Conservation (phyloP, 306 rosid genomes). For the Lathyrus aphaca region DNA sequence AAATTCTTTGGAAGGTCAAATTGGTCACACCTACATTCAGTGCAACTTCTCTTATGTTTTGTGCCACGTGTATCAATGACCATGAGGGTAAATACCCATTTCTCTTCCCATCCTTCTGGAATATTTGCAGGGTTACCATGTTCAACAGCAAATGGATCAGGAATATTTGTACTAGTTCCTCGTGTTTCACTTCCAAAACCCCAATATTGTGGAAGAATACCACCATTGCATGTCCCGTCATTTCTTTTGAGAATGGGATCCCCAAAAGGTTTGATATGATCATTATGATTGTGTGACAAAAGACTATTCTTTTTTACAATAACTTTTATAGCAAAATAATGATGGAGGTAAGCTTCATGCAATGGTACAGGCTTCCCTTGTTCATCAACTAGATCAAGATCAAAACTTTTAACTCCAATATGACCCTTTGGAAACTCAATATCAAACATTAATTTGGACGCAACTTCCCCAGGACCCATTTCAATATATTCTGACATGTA, state of each 20-base stretch:
- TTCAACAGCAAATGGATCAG: slow-evolving; percentile 13
- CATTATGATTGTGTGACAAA: not conserved
- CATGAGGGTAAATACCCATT: slow-evolving; percentile 3
- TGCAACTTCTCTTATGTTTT: too few relatives aligned
- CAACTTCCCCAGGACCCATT: not conserved
- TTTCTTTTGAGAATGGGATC: not conserved
- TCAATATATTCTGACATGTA: not conserved
- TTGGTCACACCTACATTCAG: too few relatives aligned
- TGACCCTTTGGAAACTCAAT: too few relatives aligned
- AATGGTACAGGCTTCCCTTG: not conserved
- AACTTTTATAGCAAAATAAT: not conserved
- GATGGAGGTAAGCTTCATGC: slow-evolving; percentile 25
- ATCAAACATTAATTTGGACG: not conserved
- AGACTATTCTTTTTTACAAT: too few relatives aligned
- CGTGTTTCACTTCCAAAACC: slow-evolving; percentile 2
- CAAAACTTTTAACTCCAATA: not conserved
- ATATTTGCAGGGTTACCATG: slow-evolving; percentile 29
- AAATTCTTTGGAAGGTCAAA: slow-evolving; percentile 3
- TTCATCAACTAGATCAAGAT: slow-evolving; percentile 31
- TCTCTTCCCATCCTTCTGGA: slow-evolving; percentile 36
- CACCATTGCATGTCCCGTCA: not conserved
- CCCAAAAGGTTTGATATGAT: not conserved
- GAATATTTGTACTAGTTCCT: not conserved
- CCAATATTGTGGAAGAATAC: not conserved
- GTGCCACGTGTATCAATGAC: slow-evolving; percentile 29